A percentile compares a stretch with the other conserved stretches of the same genome.
Conservation (phyloP, 1,284 basidiomycete species). For the Cutaneotrichosporon sp. region DNA sequence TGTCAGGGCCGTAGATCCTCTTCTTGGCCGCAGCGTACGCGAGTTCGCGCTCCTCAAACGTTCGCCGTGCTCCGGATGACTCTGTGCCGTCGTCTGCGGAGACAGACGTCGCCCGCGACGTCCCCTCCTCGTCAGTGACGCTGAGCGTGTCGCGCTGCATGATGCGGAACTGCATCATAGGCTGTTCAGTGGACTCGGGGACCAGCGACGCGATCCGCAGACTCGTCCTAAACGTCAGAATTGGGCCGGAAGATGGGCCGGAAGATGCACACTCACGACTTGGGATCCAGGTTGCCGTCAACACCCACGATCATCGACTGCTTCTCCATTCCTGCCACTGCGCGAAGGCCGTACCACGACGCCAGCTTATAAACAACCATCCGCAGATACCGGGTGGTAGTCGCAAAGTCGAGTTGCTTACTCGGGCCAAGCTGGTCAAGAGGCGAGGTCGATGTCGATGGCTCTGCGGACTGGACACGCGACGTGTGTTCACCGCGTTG, state of each 20-base stretch:
- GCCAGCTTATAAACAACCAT: conserved; percentile 51
- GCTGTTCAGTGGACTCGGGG: conserved; percentile 22
- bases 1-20: conserved; percentile 42
- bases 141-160: conserved; percentile 39
- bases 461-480: conserved; percentile 14
- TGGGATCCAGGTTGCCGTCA: conserved; percentile 33
- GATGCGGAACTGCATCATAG: conserved; percentile 42
- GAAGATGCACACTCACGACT: conserved; percentile 28
- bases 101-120: conserved; percentile 25
- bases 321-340: conserved; percentile 24
- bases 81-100: conserved; percentile 26
- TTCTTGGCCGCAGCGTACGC: conserved; percentile 44
- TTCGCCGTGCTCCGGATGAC: conserved; percentile 28
- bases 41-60: conserved; percentile 45
- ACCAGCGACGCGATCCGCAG: conserved; percentile 25
- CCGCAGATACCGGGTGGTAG: conserved; percentile 44
- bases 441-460: conserved; percentile 19
- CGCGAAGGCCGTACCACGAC: conserved; percentile 50
- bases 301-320: conserved; percentile 41
- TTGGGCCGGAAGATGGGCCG: no score
- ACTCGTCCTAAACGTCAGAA: conserved; percentile 28
- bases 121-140: conserved; percentile 20
- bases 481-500: conserved; percentile 22
- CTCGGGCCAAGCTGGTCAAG: conserved; percentile 27
- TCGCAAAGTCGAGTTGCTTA: conserved; percentile 29